Percentiles rank a stretch among this genome's conserved stretches.
phyloP scores from a whole-genome alignment of 2,329 filamentous ascomycete species.

The Ramularia collo-cygni region DNA sequence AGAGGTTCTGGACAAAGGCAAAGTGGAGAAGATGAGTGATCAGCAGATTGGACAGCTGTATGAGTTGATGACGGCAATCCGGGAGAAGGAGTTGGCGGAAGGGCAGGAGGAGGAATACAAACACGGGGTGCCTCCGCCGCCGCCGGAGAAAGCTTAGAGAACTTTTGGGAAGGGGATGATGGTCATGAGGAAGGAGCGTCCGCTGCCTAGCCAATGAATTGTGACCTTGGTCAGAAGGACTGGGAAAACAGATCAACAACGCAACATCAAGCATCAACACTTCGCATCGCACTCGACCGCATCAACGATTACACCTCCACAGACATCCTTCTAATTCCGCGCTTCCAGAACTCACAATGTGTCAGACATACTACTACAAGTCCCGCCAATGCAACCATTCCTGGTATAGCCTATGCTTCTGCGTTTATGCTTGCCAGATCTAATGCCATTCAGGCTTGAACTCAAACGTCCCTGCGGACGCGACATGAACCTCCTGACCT shows the following conservation, averaged over 20 bases:
- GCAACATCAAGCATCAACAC: too few species aligned
- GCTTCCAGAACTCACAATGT: conserved; percentile 34
- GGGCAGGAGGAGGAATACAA: conserved; percentile 33
- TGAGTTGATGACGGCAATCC: conserved; percentile 82
- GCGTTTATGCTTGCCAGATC: neutral
- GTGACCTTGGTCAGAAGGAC: too few species aligned
- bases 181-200: too few species aligned
- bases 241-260: too few species aligned
- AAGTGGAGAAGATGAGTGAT: conserved; percentile 92
- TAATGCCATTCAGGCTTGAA: conserved; percentile 28
- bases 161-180: too few species aligned
- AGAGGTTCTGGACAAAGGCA: conserved; percentile 72
- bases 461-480: conserved; percentile 40
- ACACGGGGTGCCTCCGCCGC: conserved; percentile 7
- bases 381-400: conserved; percentile 42
- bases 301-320: too few species aligned
- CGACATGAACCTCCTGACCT: conserved; percentile 35
- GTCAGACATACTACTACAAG: conserved; percentile 39
- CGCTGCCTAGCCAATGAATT: too few species aligned
- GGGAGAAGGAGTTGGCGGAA: conserved; percentile 44
- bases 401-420: conserved; percentile 30
- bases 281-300: too few species aligned
- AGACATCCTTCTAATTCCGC: too few species aligned
- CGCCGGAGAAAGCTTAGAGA: conserved; percentile 6
- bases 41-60: conserved; percentile 91